Evolutionary conservation across 129 eudicot species (phyloP), one percentile per base, ranked within the genome.

Genomic region (Silybum marianum): DNA sequence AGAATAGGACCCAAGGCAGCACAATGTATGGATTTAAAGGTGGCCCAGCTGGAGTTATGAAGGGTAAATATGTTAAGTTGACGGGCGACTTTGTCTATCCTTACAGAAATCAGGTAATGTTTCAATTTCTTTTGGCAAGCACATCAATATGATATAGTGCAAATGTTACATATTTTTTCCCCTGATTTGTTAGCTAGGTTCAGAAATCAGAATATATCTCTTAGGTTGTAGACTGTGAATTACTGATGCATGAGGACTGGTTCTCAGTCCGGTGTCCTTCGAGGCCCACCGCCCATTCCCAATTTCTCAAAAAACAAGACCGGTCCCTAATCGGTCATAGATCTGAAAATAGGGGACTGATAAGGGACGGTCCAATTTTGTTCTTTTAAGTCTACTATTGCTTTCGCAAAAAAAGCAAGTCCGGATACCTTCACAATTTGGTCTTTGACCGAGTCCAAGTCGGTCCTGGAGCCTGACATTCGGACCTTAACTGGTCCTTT

Each of bases 31-130:
- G 99, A 21, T 96, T 96, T 76, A 82, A 60, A 83, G 99, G 99
- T 39, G 99, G 98, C 6, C 99, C 99, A 40, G 98, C 91, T 81
- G 99, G 99, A 46, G 84, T 96, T 32, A 88, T 93, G 96, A 96
- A 93, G 73, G 69, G 91, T 86, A 96, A 87, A 80, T 96, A 93
- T 85, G 88, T 96, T 44, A 86, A 82, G 63, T 80, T 96, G 91
- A 91, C 91, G 11, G 11, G 81, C 7, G 99, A 96, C 51, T 90
- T 82, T 82, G 85, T 96, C 78, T 86, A 96, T 80, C 93, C 93
- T 25, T 96, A 96, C 85, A 91, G 99, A 88, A 96, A 96, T 87
- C 99, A 96, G 92, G 99, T 93, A 76, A 68, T 39, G 18, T 69
- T 84, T 40, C 23, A 51, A 42, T 67, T 42, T 6, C 42, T 40